Base-by-base conservation (phyloP, 352 stramenopile species). In the Blastocystis sp. region DNA sequence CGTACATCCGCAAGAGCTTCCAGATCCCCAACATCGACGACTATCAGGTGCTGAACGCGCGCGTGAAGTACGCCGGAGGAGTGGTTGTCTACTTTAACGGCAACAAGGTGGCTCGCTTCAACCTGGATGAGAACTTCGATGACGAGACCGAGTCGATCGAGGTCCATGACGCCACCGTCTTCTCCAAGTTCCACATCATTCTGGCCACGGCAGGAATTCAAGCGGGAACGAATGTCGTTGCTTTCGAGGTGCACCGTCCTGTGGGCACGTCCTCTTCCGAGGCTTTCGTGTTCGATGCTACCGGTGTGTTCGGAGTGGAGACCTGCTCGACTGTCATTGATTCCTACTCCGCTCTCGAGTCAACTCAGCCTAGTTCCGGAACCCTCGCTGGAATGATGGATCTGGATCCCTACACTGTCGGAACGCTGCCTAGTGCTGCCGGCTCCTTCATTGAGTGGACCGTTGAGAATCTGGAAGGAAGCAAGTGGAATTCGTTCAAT, bases 181-280 rank as follows among this genome's bases (percentile, higher is more conserved):
- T 73, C 61, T 73, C 61, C 7, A 46, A 73, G 61, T 73, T 73
- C 61, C 61, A 73, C 11, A 29, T 73, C 14, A 73, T 73, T 9
- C 29, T 73, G 9, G 11, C 61, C 11, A 73, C 61, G n/a, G 38
- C 18, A 9, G 61, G 61, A 53, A 40, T 46, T 29, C 16, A 53
- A 24, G 38, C 18, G 18, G 61, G 61, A 7, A 73, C 42, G 36
- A 73, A 73, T 40, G 38, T 73, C 18, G 29, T 73, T 16, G 34
- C 27, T 18, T 73, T 73, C n/a, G 61, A 73, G 38, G 46, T 78
- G 27, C 65, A 78, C 36, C 40, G 34, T 27, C 63, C 63, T 6
- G 6, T 44, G 1, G 63, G 63, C 21, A 7, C 4, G 14, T 75
- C 63, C n/a, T 54, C 63, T 75, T 48, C 63, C 7, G 40, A 44